Evolutionary conservation across 2,329 filamentous ascomycete genomes (phyloP).

Genomic region (Exophiala dermatitidis): DNA sequence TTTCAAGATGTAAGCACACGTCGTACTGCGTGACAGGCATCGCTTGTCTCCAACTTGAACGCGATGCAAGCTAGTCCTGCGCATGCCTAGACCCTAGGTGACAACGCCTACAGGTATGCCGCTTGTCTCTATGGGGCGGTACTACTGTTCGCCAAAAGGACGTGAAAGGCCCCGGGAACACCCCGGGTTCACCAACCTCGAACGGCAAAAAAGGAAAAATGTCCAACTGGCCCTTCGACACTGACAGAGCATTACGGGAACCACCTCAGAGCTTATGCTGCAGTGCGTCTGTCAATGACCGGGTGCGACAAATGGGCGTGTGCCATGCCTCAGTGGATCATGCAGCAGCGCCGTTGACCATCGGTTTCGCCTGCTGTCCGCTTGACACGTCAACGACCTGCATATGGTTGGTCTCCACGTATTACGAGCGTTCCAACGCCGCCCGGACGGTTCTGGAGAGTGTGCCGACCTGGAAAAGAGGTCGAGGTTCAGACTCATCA

Average conservation of each 20-base stretch:
- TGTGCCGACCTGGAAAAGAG: too few species aligned
- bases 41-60: conserved; percentile 10
- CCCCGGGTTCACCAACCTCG: conserved; percentile 1
- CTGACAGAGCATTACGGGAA: conserved; percentile 17
- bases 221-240: conserved; percentile 9
- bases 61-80: conserved; percentile 1
- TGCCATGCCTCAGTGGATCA: conserved; percentile 9
- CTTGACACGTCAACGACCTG: conserved; percentile 27
- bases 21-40: conserved; percentile 16
- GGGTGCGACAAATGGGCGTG: conserved; percentile 20
- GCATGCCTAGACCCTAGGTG: conserved; percentile 15
- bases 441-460: background rate
- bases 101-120: conserved; percentile 20
- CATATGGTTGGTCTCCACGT: conserved; percentile 20
- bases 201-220: background rate
- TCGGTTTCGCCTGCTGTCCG: conserved; percentile 20
- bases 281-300: conserved; percentile 7
- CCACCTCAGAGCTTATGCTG: conserved; percentile 17
- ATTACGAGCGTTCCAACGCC: conserved; percentile 16
- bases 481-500: background rate
- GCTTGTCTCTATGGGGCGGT: background rate
- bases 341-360: conserved; percentile 17
- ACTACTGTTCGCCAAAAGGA: background rate
- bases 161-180: background rate
- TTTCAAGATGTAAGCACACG: conserved; percentile 13